Base-by-base conservation (phyloP, 192 early-diverging fungal genomes). In the Gorgonomyces haynaldii region DNA sequence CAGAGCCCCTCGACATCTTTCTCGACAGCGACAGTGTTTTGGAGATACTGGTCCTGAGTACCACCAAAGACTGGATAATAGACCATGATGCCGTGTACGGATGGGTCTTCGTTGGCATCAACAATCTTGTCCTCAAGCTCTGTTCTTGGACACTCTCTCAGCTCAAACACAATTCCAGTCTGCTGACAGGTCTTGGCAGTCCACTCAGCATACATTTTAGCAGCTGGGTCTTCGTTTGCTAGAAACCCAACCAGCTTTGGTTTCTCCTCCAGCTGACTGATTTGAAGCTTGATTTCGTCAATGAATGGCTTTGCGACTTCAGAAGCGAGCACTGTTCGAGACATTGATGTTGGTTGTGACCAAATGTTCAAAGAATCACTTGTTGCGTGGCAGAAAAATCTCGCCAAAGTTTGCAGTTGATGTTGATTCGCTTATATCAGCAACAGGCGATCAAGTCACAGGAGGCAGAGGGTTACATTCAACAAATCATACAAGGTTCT, bases 1-100 rank as follows among this genome's bases (percentile, higher is more conserved):
- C 86, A 89, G 4, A 98, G 72, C 8, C 92, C 91, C 68, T 98
- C 95, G 15, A 98, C 95, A 61, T 98, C 96, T 67, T 98, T 98
- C 40, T 69, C 53, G 42, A 72, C 64, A 54, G 75, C 77, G 16
- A 98, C 90, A 60, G 85, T 78, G 61, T 89, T 92, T 63, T 92
- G 89, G 46, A 98, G 66, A 56, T 94, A 88, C 57, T 83, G 80
- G 64, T 98, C 96, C 75, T 86, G 88, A 23, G 84, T 79, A 50
- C 82, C 85, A 32, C 89, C 88, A 74, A 91, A 96, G 12, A 96
- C 89, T 9, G 95, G 95, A 58, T 98, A 98, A 67, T 98, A 98
- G 23, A 98, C 88, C 78, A 98, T 88, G 53, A 98, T 95, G 22
- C 96, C 96, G 60, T 91, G 81, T 16, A 98, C 85, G 0, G 19